These are phyloP conservation scores for Naganishia vaughanmartiniae DNA, from an alignment of 768 basidiomycete genomes.

Conservation along the genomic window DNA sequence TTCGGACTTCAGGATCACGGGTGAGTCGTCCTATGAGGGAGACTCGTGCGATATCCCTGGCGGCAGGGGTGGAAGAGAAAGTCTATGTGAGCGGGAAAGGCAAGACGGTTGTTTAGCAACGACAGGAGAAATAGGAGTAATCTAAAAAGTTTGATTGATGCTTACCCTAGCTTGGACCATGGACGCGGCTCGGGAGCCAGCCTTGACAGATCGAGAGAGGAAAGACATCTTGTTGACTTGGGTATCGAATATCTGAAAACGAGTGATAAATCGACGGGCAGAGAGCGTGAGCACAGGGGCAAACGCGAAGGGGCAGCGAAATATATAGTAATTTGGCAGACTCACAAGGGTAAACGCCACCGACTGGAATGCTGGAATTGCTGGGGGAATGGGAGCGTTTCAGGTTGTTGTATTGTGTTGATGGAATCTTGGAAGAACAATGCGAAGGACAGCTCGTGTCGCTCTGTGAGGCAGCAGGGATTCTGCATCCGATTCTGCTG, in stretches of 20 bases:
- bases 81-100: not conserved
- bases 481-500: not conserved
- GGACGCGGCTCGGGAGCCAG: constrained; percentile 16
- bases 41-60: constrained; percentile 11
- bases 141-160: not conserved
- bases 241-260: not conserved
- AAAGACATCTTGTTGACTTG: constrained; percentile 16
- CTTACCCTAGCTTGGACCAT: constrained; percentile 21
- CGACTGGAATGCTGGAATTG: not conserved
- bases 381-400: not conserved
- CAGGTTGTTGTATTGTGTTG: not conserved
- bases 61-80: constrained; percentile 16
- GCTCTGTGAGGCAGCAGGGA: no score
- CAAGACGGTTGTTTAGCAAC: not conserved
- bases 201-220: constrained; percentile 19
- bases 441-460: not conserved
- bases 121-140: not conserved
- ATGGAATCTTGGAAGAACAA: constrained; percentile 1
- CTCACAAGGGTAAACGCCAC: constrained; percentile 1
- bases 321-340: not conserved
- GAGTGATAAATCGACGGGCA: not conserved
- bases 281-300: not conserved
- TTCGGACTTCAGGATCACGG: constrained; percentile 16
- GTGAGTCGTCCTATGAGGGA: constrained; percentile 18
- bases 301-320: not conserved